phyloP scores from a whole-genome alignment of 2,329 filamentous ascomycete species.

The Aspergillus terreus region DNA sequence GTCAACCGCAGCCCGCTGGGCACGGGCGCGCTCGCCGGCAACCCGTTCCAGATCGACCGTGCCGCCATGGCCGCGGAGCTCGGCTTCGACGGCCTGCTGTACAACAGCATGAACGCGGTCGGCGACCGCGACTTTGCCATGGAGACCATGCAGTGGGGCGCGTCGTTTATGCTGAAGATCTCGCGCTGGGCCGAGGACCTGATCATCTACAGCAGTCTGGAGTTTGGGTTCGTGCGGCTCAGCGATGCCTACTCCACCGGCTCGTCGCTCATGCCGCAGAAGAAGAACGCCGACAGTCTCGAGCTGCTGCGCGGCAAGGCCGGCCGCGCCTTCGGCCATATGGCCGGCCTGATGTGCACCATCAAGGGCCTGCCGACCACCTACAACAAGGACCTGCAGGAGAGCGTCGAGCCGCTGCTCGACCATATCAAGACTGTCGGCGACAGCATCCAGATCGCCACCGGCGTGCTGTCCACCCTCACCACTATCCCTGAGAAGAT shows the following conservation, averaged over 20 bases:
- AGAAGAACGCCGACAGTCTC: constrained; percentile 74
- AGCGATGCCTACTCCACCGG: constrained; percentile 79
- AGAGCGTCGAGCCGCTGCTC: constrained; percentile 79
- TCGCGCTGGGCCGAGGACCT: constrained; percentile 80
- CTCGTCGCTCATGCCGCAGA: constrained; percentile 74
- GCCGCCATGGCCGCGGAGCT: constrained; percentile 74
- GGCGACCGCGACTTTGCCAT: constrained; percentile 78
- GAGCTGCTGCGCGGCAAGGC: constrained; percentile 74
- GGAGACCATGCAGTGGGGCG: constrained; percentile 76
- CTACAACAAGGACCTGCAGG: constrained; percentile 92
- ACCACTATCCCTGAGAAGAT: constrained; percentile 69
- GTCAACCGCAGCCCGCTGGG: constrained; percentile 71
- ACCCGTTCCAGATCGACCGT: constrained; percentile 78
- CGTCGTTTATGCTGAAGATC: constrained; percentile 74
- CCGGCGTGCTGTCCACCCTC: constrained; percentile 73
- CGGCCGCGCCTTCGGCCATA: constrained; percentile 73
- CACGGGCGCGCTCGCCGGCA: constrained; percentile 74
- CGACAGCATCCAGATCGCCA: constrained; percentile 78
- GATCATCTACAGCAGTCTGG: constrained; percentile 73
- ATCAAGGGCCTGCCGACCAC: constrained; percentile 72
- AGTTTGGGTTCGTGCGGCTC: constrained; percentile 72
- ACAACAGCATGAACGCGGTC: constrained; percentile 74
- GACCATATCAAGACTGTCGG: constrained; percentile 77
- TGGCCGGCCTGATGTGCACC: constrained; percentile 75
- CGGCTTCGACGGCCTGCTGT: constrained; percentile 70